Evolutionary conservation across 2,329 filamentous ascomycete species (phyloP).

Genomic region (Plenodomus tracheiphilus): DNA sequence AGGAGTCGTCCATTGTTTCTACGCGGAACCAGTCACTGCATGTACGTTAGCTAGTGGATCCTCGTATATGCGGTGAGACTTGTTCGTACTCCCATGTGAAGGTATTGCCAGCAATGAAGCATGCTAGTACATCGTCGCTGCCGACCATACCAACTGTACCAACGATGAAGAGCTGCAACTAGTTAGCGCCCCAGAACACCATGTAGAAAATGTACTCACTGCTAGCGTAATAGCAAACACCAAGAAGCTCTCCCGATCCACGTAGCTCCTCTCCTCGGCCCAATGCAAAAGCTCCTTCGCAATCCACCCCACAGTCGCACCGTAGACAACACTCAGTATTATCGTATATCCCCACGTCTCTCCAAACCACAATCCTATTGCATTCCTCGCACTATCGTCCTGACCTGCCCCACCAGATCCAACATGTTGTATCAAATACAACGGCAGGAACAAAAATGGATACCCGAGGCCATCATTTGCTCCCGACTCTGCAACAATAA

Average conservation of each 20-base stretch:
- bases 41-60: constrained; percentile 12
- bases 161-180: constrained; percentile 70
- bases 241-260: constrained; percentile 85
- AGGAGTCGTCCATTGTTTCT: constrained; percentile 83
- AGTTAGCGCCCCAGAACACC: too few species aligned
- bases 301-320: constrained; percentile 75
- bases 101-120: constrained; percentile 87
- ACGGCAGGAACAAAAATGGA: constrained; percentile 81
- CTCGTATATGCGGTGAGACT: not conserved
- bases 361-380: constrained; percentile 80
- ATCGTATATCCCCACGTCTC: constrained; percentile 87
- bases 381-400: constrained; percentile 60
- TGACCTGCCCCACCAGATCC: constrained; percentile 58
- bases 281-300: constrained; percentile 82
- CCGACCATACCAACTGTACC: constrained; percentile 87
- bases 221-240: constrained; percentile 84
- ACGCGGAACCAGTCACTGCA: constrained; percentile 81
- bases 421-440: constrained; percentile 80
- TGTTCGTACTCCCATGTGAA: constrained; percentile 77
- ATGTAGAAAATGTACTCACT: constrained; percentile 47
- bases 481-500: constrained; percentile 69
- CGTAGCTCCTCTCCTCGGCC: constrained; percentile 78
- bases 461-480: constrained; percentile 90
- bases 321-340: constrained; percentile 75
- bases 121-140: constrained; percentile 86